Evolutionary conservation across 1,284 basidiomycete species (phyloP), one percentile per base, ranked within the genome.

Genomic region (Phaffia rhodozyma): DNA sequence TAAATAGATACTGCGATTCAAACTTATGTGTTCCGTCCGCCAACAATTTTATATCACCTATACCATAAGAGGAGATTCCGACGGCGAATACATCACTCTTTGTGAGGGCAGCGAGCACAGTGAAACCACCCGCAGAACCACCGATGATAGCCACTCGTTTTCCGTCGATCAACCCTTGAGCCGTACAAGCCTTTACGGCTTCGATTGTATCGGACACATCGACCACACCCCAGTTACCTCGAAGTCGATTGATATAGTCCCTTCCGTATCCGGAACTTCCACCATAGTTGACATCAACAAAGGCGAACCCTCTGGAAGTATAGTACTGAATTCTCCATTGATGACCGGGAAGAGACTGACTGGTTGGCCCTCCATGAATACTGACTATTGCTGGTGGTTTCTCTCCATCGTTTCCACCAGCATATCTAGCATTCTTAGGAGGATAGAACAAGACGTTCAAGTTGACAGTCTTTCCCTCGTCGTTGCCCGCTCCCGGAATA

Each of bases 201-300:
- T 71, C 70, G 7, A 75, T 71, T 38, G 74, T 72, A 65, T 78
- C 76, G 7, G 68, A 55, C 3, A 75, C 72, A 63, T 77, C 77
- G 38, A 73, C 71, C 38, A 74, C 66, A 1, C 77, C 76, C 76
- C 76, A 77, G 32, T 74, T 65, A 0, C 69, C 70, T 21, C 68
- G 68, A 21, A 77, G 64, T 6, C 76, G 68, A n/a, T 74, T 60
- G 60, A 72, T 70, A 65, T 73, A 77, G 52, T 62, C 64, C 23
- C 69, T 66, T 2, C 72, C 72, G 53, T 71, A 72, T 2, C 74
- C 75, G 0, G 75, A 73, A 1, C 69, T 72, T 0, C 76, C 76
- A 5, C 75, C 74, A 55, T 75, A 77, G 63, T 74, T 73, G 34
- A 75, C 72, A 66, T 69, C 70, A 43, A 70, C 63, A 20, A 68